Evolutionary conservation across 176 grass and related monocot genomes (phyloP).

Genomic region (Raddia guianensis): DNA sequence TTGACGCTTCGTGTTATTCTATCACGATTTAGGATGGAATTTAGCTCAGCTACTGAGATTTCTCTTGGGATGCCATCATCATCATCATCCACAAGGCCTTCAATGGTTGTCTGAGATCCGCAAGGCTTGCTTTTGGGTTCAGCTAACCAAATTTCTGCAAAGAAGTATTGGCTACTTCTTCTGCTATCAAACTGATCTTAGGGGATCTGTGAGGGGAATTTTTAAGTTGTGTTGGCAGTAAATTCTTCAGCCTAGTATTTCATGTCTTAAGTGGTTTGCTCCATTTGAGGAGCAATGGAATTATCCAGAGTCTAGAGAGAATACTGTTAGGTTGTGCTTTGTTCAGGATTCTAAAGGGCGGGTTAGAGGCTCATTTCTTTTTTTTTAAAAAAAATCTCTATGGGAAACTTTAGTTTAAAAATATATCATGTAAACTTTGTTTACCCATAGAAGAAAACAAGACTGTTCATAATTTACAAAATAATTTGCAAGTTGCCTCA

Average conservation of each 20-base stretch:
- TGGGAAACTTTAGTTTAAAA: neutral
- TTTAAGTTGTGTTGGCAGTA: neutral
- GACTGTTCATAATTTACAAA: neutral
- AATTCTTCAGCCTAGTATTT: neutral
- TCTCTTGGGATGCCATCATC: neutral
- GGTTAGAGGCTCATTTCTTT: too few species aligned
- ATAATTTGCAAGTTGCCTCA: neutral
- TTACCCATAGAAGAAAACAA: neutral
- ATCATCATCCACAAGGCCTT: neutral
- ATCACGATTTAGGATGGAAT: neutral
- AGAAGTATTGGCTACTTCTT: neutral
- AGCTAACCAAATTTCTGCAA: neutral
- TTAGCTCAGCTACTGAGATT: neutral
- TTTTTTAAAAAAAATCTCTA: neutral
- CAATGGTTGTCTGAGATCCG: neutral
- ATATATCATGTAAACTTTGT: neutral
- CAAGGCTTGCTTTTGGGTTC: neutral
- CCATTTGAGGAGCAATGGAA: neutral
- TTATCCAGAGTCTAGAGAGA: too few species aligned
- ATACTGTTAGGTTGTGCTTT: too few species aligned
- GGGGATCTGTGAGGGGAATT: neutral
- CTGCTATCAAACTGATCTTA: neutral
- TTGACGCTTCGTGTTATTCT: neutral
- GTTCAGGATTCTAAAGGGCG: too few species aligned
- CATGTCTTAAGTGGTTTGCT: neutral